Evolutionary conservation across 2,329 filamentous ascomycete genomes (phyloP).

Genomic region (Aureobasidium sp.): DNA sequence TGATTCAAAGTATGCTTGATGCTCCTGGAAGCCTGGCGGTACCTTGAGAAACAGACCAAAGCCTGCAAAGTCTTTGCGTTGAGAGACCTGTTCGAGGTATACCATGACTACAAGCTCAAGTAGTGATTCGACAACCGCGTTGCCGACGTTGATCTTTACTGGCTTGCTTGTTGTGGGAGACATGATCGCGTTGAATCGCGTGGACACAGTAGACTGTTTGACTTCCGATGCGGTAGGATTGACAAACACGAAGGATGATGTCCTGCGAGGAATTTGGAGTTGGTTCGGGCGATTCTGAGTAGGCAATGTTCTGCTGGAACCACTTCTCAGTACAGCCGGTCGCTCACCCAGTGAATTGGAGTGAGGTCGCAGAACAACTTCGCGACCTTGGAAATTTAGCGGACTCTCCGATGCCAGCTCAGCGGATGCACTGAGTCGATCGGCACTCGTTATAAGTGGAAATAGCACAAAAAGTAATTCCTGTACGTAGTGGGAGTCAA

Average conservation of each 20-base stretch:
- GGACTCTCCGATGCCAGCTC: slow-evolving; percentile 76
- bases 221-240: slow-evolving; percentile 56
- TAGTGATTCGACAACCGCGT: slow-evolving; percentile 65
- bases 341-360: slow-evolving; percentile 49
- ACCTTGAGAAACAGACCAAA: slow-evolving; percentile 80
- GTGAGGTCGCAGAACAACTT: slow-evolving; percentile 73
- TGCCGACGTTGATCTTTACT: slow-evolving; percentile 46
- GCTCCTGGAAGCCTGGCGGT: slow-evolving; percentile 86
- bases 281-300: slow-evolving; percentile 21
- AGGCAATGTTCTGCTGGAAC: slow-evolving; percentile 33
- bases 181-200: slow-evolving; percentile 55
- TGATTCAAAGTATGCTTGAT: slow-evolving; percentile 91
- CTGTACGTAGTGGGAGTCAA: slow-evolving; percentile 72
- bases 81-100: slow-evolving; percentile 77
- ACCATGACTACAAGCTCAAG: slow-evolving; percentile 70
- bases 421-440: slow-evolving; percentile 71
- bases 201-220: slow-evolving; percentile 45
- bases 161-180: slow-evolving; percentile 47
- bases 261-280: slow-evolving; percentile 61
- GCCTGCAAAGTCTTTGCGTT: slow-evolving; percentile 82
- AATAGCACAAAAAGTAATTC: slow-evolving; percentile 73
- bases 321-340: slow-evolving; percentile 63
- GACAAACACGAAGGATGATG: slow-evolving; percentile 86
- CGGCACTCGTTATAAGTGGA: slow-evolving; percentile 78
- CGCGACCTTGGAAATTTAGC: slow-evolving; percentile 76